Conservation (phyloP, 2,329 filamentous ascomycete species). For the Magnaporthales sp. region DNA sequence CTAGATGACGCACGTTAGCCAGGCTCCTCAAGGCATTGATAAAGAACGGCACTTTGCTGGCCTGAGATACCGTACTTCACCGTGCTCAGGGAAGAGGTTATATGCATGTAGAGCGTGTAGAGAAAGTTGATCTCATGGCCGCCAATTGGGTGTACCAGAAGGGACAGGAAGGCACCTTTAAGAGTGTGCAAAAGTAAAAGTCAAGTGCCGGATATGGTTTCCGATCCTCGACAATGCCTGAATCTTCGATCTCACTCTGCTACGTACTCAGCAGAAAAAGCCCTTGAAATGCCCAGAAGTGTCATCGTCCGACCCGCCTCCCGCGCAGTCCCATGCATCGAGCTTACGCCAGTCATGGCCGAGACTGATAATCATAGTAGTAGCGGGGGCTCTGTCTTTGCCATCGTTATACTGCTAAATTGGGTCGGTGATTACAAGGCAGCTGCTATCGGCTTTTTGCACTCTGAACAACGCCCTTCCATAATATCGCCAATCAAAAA, state of each 20-base stretch:
- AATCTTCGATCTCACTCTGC: conserved; percentile 40
- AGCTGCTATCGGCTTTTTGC: too few species aligned
- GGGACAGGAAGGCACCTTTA: conserved; percentile 73
- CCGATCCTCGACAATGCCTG: conserved; percentile 71
- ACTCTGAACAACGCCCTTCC: too few species aligned
- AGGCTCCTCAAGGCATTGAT: conserved; percentile 64
- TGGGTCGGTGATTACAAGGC: too few species aligned
- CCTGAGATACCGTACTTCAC: conserved; percentile 86
- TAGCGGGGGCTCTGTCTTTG: too few species aligned
- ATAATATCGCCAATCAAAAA: too few species aligned
- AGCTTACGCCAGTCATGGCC: too few species aligned
- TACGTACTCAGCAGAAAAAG: too few species aligned
- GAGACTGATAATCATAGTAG: too few species aligned
- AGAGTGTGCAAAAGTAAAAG: conserved; percentile 64
- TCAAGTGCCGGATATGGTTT: conserved; percentile 68
- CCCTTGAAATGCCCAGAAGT: too few species aligned
- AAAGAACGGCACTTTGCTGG: conserved; percentile 80
- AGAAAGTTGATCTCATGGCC: conserved; percentile 73
- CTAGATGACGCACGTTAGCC: conserved; percentile 63
- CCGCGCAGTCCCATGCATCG: too few species aligned
- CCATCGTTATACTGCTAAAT: too few species aligned
- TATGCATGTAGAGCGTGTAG: conserved; percentile 68
- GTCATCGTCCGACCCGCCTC: too few species aligned
- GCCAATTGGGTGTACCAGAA: conserved; percentile 69
- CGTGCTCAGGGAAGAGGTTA: conserved; percentile 49